Evolutionary conservation across 306 rosid genomes (phyloP), one percentile per base, ranked within the genome.

Genomic region (Cicer judaicum): DNA sequence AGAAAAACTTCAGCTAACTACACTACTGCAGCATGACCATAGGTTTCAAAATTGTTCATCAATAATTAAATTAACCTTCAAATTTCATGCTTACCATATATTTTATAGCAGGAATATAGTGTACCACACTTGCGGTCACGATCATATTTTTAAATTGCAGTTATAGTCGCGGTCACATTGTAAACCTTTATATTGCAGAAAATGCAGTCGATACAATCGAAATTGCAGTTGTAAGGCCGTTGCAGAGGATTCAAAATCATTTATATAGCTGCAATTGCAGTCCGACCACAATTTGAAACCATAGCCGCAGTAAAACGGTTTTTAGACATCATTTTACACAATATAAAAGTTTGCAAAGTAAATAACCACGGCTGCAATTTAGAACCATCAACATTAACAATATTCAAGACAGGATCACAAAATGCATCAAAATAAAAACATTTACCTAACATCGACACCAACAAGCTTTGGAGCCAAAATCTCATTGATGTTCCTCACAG

Each of bases 391-490:
- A 29, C 24, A 16, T 10, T 16, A 55, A 21, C 7, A 6, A 6
- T 11, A 19, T 21, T 7, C 13, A 40, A 63, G 0, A 41, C 48
- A 61, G 40, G 68, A 42, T 18, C 43, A 8, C 9, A 65, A 21
- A 69, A 74, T 5, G 41, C 19, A 2, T 13, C 2, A 13, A 5
- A 48, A 11, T 3, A 24, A 34, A 64, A 79, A 5, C 5, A 34
- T 9, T 52, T 70, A 94, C 99, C 99, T 88, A 73, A 92, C 92
- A 80, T 92, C 98, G 60, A 92, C 76, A 52, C 99, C 99, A 43
- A 85, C 43, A 41, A 94, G 98, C 86, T 90, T 90, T 7, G 99
- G 93, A 44, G 87, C 99, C 77, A 94, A 79, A 18, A 88, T 57
- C 36, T 90, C 84, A 60, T 92, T 94, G 76, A 94, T 92, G 74